Percentiles rank a stretch among this genome's conserved stretches.
phyloP scores from a whole-genome alignment of 1,284 basidiomycete species.

The Retiboletus flavoniger region DNA sequence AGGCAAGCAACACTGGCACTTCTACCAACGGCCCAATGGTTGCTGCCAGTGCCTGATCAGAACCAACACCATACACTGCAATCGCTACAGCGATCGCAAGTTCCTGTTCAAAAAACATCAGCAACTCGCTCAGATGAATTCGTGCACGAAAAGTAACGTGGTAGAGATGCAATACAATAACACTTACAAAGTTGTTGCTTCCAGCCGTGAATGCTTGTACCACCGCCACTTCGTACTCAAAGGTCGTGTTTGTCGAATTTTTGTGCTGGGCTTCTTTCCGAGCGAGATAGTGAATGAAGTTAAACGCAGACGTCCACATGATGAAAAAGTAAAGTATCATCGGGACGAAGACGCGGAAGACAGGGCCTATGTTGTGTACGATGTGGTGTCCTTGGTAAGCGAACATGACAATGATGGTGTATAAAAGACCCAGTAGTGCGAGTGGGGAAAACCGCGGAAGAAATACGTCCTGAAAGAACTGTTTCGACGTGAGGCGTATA shows the following conservation, averaged over 20 bases:
- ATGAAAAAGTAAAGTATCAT: constrained; percentile 76
- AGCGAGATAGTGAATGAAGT: constrained; percentile 50
- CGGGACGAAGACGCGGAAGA: constrained; percentile 80
- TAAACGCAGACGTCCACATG: constrained; percentile 73
- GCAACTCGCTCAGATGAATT: neutral
- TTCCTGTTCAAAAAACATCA: constrained; percentile 42
- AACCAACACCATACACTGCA: constrained; percentile 72
- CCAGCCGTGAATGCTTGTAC: constrained; percentile 65
- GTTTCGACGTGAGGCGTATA: constrained; percentile 47
- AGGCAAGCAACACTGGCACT: constrained; percentile 70
- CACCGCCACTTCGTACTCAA: constrained; percentile 68
- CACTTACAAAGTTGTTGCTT: constrained; percentile 54
- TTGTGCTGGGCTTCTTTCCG: constrained; percentile 26
- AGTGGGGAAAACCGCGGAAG: constrained; percentile 70
- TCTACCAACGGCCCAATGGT: constrained; percentile 79
- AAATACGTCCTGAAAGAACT: constrained; percentile 58
- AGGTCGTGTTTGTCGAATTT: constrained; percentile 29
- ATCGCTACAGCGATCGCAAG: constrained; percentile 84
- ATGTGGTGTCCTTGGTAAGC: constrained; percentile 56
- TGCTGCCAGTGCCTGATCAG: constrained; percentile 74
- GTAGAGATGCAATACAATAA: neutral
- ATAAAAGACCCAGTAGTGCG: constrained; percentile 72
- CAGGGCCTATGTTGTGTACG: constrained; percentile 61
- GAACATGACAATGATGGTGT: constrained; percentile 77
- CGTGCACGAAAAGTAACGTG: too few species aligned